Conservation (phyloP, 768 basidiomycete genomes). For the Auricularia cornea region DNA sequence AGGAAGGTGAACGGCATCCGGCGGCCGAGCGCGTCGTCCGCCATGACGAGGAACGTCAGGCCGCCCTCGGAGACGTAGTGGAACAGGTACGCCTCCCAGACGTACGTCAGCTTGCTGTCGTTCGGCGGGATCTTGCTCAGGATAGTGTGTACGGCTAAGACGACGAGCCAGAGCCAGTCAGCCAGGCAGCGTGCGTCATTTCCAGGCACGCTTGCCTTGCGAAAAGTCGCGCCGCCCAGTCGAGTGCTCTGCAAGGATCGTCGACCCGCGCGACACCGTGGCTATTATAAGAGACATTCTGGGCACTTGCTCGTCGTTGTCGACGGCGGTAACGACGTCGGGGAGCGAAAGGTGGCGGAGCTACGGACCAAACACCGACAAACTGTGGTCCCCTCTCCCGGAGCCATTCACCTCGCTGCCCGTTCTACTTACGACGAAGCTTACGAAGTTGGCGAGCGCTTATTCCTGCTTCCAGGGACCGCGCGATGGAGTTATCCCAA, state of each 20-base stretch:
- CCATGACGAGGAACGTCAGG: slow-evolving; percentile 86
- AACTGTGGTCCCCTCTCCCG: too few species aligned
- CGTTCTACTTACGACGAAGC: too few species aligned
- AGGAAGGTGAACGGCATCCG: slow-evolving; percentile 95
- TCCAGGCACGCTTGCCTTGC: slow-evolving; percentile 47
- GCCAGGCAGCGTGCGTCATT: background rate
- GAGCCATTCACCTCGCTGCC: too few species aligned
- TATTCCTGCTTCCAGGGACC: too few species aligned
- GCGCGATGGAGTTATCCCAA: too few species aligned
- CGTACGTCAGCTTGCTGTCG: slow-evolving; percentile 74
- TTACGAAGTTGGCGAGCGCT: too few species aligned
- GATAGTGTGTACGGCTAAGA: slow-evolving; percentile 73
- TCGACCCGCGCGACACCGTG: slow-evolving; percentile 58
- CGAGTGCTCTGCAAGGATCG: slow-evolving; percentile 82
- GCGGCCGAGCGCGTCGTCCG: slow-evolving; percentile 88
- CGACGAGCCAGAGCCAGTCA: background rate
- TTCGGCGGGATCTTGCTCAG: slow-evolving; percentile 93
- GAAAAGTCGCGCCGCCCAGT: slow-evolving; percentile 80
- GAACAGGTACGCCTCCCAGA: slow-evolving; percentile 89
- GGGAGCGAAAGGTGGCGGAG: too few species aligned
- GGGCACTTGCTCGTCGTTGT: background rate
- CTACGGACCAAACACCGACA: too few species aligned
- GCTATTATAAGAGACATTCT: slow-evolving; percentile 60
- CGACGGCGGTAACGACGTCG: too few species aligned
- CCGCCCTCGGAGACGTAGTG: slow-evolving; percentile 90